Conservation (phyloP, 1,139 yeast genomes). For the Diutina neorugosa region DNA sequence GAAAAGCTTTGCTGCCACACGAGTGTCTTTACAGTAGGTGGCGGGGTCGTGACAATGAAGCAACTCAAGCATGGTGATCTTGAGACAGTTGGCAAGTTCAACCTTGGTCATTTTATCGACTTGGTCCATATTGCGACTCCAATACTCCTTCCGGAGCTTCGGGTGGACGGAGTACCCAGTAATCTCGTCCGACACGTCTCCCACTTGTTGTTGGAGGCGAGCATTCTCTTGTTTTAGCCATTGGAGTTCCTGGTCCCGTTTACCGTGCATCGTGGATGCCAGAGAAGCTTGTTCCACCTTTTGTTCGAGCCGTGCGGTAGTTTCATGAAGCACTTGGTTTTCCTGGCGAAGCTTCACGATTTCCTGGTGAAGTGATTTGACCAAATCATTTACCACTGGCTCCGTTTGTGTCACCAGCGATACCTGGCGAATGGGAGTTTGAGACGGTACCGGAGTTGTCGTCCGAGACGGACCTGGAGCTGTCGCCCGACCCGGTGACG, state of each 20-base stretch:
- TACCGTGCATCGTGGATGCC: too few relatives aligned
- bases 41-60: constrained; percentile 2
- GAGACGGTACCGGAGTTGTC: too few relatives aligned
- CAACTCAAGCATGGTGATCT: background rate
- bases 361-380: background rate
- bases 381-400: too few relatives aligned
- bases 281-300: too few relatives aligned
- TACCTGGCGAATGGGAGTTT: too few relatives aligned
- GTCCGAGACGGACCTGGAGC: too few relatives aligned
- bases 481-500: background rate
- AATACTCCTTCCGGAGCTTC: background rate
- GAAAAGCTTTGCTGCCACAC: background rate
- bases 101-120: background rate
- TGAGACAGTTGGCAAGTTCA: background rate
- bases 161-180: background rate
- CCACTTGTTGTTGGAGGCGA: background rate
- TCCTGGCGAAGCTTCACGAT: background rate
- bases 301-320: too few relatives aligned
- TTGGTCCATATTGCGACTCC: background rate
- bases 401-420: too few relatives aligned
- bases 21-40: background rate
- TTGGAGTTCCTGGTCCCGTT: too few relatives aligned
- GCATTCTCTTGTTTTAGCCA: too few relatives aligned
- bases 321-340: too few relatives aligned
- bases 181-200: background rate